Evolutionary conservation across 2,329 filamentous ascomycete genomes (phyloP), one percentile per base, ranked within the genome.

Genomic region (Bipolaris sorokiniana): DNA sequence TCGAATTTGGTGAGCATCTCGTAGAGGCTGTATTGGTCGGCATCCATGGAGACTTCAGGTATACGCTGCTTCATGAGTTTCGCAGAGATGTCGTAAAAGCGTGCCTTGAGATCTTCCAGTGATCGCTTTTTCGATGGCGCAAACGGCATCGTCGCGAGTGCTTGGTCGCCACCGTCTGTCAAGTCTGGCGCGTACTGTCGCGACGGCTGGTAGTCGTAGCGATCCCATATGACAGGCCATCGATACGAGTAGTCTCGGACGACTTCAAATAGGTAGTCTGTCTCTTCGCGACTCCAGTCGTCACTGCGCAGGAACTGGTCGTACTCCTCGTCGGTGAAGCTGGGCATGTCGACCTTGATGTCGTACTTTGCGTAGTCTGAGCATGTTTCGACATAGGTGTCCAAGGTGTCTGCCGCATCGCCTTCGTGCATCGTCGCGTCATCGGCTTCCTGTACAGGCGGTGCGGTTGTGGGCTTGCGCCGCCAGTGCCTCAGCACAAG

Each of bases 231-330:
- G 15, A 98, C 76, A 3, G 94, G 85, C 92, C 95, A 99, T 65
- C 95, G 88, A 58, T 97, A 83, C 71, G 96, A 92, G 71, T 88
- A 97, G 45, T 93, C 89, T 55, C 84, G 84, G 13, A 87, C 90
- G 34, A 94, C 75, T 3, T 86, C 81, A 73, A 98, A 84, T 61
- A 99, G 78, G 72, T 97, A 97, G 73, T 97, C 92, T 7, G 95
- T 99, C 78, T 99, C 95, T 68, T 95, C 89, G 70, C 90, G 91
- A 13, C 90, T 89, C 95, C 95, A 99, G 66, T 94, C 88, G 13
- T 86, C 81, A 70, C 83, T 89, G 66, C 87, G 84, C 48, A 99
- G 78, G 60, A 90, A 86, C 55, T 86, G 83, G 58, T 88, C 85
- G 77, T 99, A 99, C 74, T 96, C 89, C 61, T 93, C 91, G 62